Evolutionary conservation across 164 flowering plant species (phyloP).

Genomic region (Magnolia sinica): DNA sequence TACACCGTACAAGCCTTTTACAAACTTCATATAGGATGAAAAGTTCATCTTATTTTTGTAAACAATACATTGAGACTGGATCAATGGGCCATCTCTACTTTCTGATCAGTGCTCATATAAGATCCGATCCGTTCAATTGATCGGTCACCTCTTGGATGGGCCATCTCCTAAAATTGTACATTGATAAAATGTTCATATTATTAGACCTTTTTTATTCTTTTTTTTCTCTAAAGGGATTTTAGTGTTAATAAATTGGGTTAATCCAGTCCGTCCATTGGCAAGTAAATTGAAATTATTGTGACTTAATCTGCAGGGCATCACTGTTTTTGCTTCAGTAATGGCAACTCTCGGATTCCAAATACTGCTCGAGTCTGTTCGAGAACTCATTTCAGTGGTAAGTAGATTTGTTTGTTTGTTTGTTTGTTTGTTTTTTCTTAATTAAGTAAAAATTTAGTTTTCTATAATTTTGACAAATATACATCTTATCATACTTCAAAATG

Average conservation of each 20-base stretch:
- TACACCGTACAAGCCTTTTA: no score
- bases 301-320: slow-evolving; percentile 50
- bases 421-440: no score
- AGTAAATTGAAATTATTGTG: not conserved
- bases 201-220: no score
- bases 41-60: no score
- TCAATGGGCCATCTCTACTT: no score
- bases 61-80: no score
- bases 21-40: no score
- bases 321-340: slow-evolving; percentile 82
- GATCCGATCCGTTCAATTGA: not conserved
- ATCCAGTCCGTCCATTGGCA: not conserved
- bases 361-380: slow-evolving; percentile 52
- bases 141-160: not conserved
- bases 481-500: no score
- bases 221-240: not conserved
- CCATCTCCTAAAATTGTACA: not conserved
- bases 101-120: not conserved
- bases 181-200: no score
- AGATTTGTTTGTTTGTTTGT: not conserved
- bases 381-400: slow-evolving; percentile 46
- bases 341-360: slow-evolving; percentile 76
- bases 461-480: no score
- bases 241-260: not conserved
- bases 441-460: no score